These are phyloP conservation scores for Ophiostoma pallidulum DNA, from an alignment of 2,329 filamentous ascomycete genomes.

Conservation along the genomic window DNA sequence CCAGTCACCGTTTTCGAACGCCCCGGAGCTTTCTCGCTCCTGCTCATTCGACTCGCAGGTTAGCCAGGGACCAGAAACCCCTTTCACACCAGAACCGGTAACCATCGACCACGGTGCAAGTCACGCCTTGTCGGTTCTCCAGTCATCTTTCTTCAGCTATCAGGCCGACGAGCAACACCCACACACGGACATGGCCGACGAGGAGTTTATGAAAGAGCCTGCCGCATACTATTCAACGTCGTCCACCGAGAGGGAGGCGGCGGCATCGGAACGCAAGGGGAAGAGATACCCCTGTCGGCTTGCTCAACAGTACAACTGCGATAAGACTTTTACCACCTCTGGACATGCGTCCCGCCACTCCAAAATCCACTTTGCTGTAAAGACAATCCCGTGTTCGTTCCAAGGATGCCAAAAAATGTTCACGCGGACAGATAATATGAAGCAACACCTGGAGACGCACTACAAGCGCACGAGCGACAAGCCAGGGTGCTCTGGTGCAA, in stretches of 20 bases:
- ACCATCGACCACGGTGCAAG: conserved; percentile 21
- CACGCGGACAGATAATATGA: conserved; percentile 78
- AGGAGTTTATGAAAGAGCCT: conserved; percentile 11
- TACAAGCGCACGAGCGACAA: conserved; percentile 49
- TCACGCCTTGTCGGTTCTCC: neutral
- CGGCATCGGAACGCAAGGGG: conserved; percentile 20
- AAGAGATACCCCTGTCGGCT: conserved; percentile 70
- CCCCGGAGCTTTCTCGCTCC: conserved; percentile 49
- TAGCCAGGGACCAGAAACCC: conserved; percentile 45
- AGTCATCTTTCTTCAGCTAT: conserved; percentile 25
- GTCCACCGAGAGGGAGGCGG: conserved; percentile 33
- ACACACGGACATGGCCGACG: conserved; percentile 7
- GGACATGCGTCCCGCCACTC: conserved; percentile 78
- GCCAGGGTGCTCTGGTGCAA: conserved; percentile 20
- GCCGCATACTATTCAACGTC: conserved; percentile 28
- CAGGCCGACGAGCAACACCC: conserved; percentile 18
- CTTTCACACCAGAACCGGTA: conserved; percentile 43
- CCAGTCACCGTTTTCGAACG: conserved; percentile 39
- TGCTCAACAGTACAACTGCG: conserved; percentile 60
- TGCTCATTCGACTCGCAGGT: conserved; percentile 53
- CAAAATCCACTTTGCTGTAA: conserved; percentile 76
- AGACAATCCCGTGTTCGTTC: conserved; percentile 60
- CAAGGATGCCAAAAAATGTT: conserved; percentile 70
- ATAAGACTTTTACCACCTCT: conserved; percentile 74
- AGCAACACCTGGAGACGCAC: conserved; percentile 72